Evolutionary conservation across 768 basidiomycete species (phyloP).

Genomic region (Mycena chlorophos): DNA sequence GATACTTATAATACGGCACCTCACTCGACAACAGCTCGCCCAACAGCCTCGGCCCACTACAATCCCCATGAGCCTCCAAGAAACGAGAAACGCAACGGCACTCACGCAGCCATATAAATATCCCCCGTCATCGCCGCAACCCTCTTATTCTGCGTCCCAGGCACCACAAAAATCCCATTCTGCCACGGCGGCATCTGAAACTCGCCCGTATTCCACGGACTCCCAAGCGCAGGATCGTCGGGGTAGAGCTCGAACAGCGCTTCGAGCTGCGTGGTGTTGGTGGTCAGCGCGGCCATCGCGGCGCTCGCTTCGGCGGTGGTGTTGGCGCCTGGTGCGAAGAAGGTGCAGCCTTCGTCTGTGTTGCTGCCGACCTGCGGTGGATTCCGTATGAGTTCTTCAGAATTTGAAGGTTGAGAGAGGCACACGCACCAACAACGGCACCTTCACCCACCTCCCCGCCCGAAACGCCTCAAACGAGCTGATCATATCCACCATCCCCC

Average conservation of each 20-base stretch:
- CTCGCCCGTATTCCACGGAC: conserved; percentile 8
- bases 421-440: background rate
- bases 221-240: conserved; percentile 7
- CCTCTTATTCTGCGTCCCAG: background rate
- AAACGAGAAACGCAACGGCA: background rate
- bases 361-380: background rate
- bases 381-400: background rate
- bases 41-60: background rate
- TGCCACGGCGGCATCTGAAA: conserved; percentile 5
- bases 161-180: background rate
- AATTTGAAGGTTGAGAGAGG: background rate
- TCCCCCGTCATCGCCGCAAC: background rate
- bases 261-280: background rate
- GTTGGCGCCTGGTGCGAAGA: background rate
- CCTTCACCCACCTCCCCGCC: background rate
- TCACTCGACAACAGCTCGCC: background rate
- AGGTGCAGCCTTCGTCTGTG: background rate
- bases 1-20: background rate
- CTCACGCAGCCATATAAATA: background rate
- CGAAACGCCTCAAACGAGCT: background rate
- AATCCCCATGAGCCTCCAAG: background rate
- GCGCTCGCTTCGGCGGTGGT: background rate
- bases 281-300: background rate
- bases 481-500: background rate
- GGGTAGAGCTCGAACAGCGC: conserved; percentile 2